phyloP scores from a whole-genome alignment of 257 asterid species.

The Rauvolfia tetraphylla region DNA sequence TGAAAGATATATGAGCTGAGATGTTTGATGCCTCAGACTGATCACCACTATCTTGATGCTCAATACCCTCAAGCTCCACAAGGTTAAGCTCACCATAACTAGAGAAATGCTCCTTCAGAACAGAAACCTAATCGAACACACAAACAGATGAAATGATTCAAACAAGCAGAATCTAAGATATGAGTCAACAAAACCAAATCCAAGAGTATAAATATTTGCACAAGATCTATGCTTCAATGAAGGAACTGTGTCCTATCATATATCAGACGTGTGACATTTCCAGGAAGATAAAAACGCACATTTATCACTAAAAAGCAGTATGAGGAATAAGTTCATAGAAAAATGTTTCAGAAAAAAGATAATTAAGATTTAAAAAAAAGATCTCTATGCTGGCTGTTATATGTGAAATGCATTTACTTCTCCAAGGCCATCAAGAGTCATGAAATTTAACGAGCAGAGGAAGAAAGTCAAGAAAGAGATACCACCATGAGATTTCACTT shows the following conservation, averaged over 20 bases:
- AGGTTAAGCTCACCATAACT: constrained; percentile 66
- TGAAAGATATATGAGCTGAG: constrained; percentile 67
- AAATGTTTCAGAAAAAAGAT: neutral
- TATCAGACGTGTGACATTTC: neutral
- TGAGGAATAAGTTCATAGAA: neutral
- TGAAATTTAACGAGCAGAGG: neutral
- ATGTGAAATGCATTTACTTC: neutral
- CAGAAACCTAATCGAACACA: constrained; percentile 44
- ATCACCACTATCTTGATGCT: constrained; percentile 38
- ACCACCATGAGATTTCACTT: neutral
- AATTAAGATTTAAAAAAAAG: neutral
- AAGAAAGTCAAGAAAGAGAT: neutral
- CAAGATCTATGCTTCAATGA: neutral
- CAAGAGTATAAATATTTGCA: neutral
- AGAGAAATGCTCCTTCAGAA: constrained; percentile 79
- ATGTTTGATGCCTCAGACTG: constrained; percentile 36
- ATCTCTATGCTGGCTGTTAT: neutral
- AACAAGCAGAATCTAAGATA: neutral
- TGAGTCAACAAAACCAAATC: neutral
- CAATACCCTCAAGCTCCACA: constrained; percentile 61
- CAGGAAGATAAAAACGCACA: neutral
- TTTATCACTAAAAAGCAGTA: neutral
- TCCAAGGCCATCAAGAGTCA: neutral
- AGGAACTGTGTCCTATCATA: neutral
- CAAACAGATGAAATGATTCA: no score